Conservation (phyloP, 1,284 basidiomycete genomes). For the Porodaedalea pini region DNA sequence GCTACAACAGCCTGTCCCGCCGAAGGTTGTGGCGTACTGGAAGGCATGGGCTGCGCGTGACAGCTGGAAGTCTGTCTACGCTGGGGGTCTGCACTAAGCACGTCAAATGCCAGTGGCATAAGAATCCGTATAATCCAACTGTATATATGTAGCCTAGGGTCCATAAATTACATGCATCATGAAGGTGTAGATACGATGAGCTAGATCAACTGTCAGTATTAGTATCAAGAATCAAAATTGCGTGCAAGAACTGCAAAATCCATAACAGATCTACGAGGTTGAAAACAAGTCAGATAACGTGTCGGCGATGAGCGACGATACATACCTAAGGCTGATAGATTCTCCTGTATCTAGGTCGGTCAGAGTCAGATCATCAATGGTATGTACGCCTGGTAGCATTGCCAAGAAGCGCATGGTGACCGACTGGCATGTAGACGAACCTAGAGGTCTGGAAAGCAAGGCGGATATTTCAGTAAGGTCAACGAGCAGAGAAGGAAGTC, state of each 20-base stretch:
- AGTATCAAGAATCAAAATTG: background rate
- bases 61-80: conserved; percentile 57
- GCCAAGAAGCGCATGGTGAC: conserved; percentile 86
- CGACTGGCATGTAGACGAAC: conserved; percentile 78
- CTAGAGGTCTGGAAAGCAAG: conserved; percentile 56
- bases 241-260: conserved; percentile 17
- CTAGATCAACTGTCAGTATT: background rate
- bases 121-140: background rate
- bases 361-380: conserved; percentile 68
- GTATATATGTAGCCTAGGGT: background rate
- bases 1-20: conserved; percentile 37
- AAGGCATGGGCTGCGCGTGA: conserved; percentile 49
- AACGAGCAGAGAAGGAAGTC: background rate
- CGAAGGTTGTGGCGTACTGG: conserved; percentile 44
- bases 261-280: conserved; percentile 17
- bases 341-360: conserved; percentile 72
- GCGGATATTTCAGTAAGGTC: too few relatives aligned
- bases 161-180: conserved; percentile 7
- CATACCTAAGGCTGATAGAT: conserved; percentile 69
- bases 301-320: conserved; percentile 1
- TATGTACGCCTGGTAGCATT: conserved; percentile 74
- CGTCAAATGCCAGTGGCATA: background rate
- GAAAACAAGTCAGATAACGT: background rate
- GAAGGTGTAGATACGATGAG: background rate
- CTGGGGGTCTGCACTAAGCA: conserved; percentile 42